Conservation (phyloP, 805 yeast species). For the Maudiozyma serrabonitensis region DNA sequence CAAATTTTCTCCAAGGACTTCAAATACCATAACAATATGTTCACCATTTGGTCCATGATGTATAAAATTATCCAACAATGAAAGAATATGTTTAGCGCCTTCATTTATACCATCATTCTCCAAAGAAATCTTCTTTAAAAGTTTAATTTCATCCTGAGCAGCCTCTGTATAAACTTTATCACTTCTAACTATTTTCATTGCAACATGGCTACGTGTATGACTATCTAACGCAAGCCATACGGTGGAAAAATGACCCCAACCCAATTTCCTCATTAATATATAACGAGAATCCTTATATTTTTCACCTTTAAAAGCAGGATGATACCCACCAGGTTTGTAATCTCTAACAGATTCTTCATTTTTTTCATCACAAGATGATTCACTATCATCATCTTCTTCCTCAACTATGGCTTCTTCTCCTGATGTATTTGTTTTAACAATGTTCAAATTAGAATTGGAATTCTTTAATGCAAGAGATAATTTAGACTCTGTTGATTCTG, state of each 20-base stretch:
- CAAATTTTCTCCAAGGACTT: constrained; percentile 89
- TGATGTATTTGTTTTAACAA: constrained; percentile 5
- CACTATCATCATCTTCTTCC: constrained; percentile 20
- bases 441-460: not conserved
- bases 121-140: constrained; percentile 47
- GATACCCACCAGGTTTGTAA: constrained; percentile 90
- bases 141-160: constrained; percentile 84
- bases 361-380: constrained; percentile 32
- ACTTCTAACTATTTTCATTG: constrained; percentile 86
- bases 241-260: constrained; percentile 98
- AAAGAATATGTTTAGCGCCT: constrained; percentile 75
- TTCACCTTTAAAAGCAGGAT: constrained; percentile 88
- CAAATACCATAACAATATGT: constrained; percentile 96
- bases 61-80: constrained; percentile 71
- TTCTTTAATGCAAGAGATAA: constrained; percentile 19
- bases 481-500: constrained; percentile 10
- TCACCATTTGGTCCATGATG: constrained; percentile 87
- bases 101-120: constrained; percentile 39
- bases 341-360: constrained; percentile 84
- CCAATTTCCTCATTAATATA: constrained; percentile 75
- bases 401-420: not conserved
- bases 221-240: constrained; percentile 79
- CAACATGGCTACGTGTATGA: constrained; percentile 59
- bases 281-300: constrained; percentile 66
- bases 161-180: constrained; percentile 89